A percentile compares a stretch with the other conserved stretches of the same genome.
These are phyloP conservation scores for Fusarium bactridioides DNA, from an alignment of 2,329 filamentous ascomycete species.

Conservation along the genomic window DNA sequence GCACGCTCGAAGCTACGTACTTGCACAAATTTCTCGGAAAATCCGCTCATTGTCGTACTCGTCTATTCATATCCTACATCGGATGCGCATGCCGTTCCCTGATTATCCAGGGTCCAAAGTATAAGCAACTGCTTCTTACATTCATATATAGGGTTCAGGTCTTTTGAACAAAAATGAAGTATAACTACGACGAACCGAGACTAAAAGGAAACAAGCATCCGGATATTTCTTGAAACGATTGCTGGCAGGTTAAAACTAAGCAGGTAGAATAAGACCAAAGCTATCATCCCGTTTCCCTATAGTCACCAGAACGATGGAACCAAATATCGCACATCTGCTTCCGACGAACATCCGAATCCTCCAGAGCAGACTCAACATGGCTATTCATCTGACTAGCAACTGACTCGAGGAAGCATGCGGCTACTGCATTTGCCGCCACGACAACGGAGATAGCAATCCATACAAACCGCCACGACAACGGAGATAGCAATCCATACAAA, in stretches of 20 bases:
- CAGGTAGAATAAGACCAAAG: neutral
- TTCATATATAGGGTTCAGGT: neutral
- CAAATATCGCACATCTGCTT: neutral
- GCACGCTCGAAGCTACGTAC: fast-evolving
- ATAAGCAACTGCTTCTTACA: neutral
- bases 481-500: neutral
- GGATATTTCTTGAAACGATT: neutral
- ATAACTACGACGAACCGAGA: fast-evolving
- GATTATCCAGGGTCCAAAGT: too few species aligned
- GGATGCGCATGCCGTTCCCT: neutral
- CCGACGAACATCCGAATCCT: neutral
- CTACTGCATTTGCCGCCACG: neutral
- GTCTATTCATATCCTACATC: fast-evolving
- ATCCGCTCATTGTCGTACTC: neutral
- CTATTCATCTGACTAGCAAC: neutral
- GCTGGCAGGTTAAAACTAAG: neutral
- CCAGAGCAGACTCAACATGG: neutral
- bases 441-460: neutral
- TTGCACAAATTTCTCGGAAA: fast-evolving
- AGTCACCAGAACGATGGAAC: fast-evolving
- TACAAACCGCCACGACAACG: neutral
- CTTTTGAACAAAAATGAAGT: fast-evolving
- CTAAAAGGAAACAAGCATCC: too few species aligned
- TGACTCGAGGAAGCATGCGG: neutral
- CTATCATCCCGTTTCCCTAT: neutral